Base-by-base conservation (phyloP, 1,284 basidiomycete species). In the Xerocomus nothofagi region DNA sequence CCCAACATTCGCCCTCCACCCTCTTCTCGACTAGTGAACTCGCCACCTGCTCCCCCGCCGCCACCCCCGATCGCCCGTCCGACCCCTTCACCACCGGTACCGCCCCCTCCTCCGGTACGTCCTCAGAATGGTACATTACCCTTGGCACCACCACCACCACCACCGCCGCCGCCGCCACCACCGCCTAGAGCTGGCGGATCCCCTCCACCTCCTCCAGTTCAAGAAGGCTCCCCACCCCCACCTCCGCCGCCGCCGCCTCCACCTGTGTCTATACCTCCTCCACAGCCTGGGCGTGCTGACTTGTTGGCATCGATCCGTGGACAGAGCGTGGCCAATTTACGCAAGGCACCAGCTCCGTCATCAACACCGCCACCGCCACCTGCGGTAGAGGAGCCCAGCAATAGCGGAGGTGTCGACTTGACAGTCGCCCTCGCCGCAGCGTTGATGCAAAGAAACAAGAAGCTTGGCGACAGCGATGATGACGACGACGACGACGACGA, bases 401-500 rank as follows among this genome's bases (percentile, higher is more conserved):
- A 10, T 38, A 26, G 51, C 4, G 71, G 65, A n/a, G 70, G 67
- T 30, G 77, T 73, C 6, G 78, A 81, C 63, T 55, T 81, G 52
- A 80, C 79, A 1, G 69, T 72, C 4, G 80, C 80, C 1, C 63
- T 82, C 38, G 79, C 78, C n/a, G 75, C 71, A 50, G 80, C 79
- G 7, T 59, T 82, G 45, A 53, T 77, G 57, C 83, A 88, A 63
- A 75, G 94, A 59, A 98, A 93, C 69, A 93, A 90, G 68, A 88
- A 93, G 63, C 77, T 98, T 67, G 93, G 91, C 5, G 92, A 93
- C 57, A 91, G 84, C 59, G 92, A 94, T 58, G 92, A 93, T 3
- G 93, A 97, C 34, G 93, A 94, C 11, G 90, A 91, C 6, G 90
- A 90, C 31, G 90, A 92, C 37, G 90, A 91, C 47, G 90, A 91